These are phyloP conservation scores for Leptographium procerum DNA, from an alignment of 2,329 filamentous ascomycete species.

Conservation along the genomic window DNA sequence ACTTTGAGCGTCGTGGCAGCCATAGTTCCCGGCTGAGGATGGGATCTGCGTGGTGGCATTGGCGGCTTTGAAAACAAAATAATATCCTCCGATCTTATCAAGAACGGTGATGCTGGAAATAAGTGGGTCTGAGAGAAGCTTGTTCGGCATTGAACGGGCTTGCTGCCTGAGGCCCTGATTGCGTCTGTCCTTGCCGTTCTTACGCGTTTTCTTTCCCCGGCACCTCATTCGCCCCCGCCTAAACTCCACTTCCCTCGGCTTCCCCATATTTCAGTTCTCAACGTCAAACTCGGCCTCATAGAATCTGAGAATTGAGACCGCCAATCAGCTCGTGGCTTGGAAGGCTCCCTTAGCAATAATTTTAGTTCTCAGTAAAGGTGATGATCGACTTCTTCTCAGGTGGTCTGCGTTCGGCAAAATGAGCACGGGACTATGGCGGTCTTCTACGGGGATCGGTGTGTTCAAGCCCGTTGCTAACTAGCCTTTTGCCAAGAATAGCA, in stretches of 20 bases:
- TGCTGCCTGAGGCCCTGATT: conserved; percentile 7
- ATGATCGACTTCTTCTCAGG: not conserved
- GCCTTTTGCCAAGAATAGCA: not conserved
- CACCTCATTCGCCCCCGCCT: conserved; percentile 7
- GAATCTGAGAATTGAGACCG: not conserved
- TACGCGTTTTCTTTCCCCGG: conserved; percentile 2
- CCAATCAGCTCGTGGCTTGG: not conserved
- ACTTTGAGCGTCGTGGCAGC: not conserved
- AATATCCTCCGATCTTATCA: no score
- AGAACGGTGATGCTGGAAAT: not conserved
- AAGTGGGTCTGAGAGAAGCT: not conserved
- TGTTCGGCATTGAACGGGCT: not conserved
- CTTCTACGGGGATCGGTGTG: not conserved
- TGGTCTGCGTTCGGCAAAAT: not conserved
- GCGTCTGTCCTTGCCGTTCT: not conserved
- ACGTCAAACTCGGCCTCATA: not conserved
- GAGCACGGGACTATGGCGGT: not conserved
- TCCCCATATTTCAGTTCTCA: not conserved
- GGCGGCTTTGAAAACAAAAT: not conserved
- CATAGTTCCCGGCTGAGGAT: not conserved
- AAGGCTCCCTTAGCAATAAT: not conserved
- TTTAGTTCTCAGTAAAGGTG: not conserved
- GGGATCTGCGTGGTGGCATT: not conserved
- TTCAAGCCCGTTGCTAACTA: not conserved
- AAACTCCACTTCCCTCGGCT: not conserved